phyloP scores from a whole-genome alignment of 108 stramenopile genomes.

The Pseudonitzschia multistriata region DNA sequence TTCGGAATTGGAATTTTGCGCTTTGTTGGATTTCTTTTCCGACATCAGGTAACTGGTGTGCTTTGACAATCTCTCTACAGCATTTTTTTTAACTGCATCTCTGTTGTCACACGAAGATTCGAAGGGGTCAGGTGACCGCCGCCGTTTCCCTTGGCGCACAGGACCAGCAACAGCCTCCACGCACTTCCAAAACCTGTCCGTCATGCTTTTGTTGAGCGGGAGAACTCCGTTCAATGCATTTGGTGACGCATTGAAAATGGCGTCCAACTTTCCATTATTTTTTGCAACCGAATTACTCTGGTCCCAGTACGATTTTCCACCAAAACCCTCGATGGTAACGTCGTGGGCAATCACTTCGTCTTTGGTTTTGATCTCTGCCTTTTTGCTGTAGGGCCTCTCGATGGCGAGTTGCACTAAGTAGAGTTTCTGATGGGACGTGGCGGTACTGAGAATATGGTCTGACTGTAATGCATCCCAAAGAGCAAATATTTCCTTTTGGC shows the following conservation, averaged over 20 bases:
- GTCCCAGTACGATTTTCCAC: constrained; percentile 5
- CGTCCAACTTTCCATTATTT: not conserved
- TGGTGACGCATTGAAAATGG: not conserved
- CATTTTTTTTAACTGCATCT: not conserved
- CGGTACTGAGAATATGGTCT: not conserved
- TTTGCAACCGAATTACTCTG: not conserved
- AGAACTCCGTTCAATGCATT: not conserved
- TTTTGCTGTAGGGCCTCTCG: not conserved
- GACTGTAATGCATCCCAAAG: constrained; percentile 5
- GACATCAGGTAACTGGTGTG: not conserved
- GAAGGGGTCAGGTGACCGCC: not conserved
- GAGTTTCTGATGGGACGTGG: not conserved
- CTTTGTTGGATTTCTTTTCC: not conserved
- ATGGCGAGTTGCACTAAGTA: not conserved
- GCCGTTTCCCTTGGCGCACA: not conserved
- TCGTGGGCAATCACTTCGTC: not conserved
- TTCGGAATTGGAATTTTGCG: not conserved
- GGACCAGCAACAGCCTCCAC: not conserved
- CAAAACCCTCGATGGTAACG: not conserved
- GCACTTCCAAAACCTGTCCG: not conserved
- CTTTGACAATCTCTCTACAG: not conserved
- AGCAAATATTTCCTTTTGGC: constrained; percentile 2
- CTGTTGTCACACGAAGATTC: not conserved
- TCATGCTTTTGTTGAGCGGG: not conserved
- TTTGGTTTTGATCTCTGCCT: not conserved